Percentiles rank a stretch among this genome's conserved stretches.
Conservation (phyloP, 805 yeast species). For the Naumovozyma castellii region DNA sequence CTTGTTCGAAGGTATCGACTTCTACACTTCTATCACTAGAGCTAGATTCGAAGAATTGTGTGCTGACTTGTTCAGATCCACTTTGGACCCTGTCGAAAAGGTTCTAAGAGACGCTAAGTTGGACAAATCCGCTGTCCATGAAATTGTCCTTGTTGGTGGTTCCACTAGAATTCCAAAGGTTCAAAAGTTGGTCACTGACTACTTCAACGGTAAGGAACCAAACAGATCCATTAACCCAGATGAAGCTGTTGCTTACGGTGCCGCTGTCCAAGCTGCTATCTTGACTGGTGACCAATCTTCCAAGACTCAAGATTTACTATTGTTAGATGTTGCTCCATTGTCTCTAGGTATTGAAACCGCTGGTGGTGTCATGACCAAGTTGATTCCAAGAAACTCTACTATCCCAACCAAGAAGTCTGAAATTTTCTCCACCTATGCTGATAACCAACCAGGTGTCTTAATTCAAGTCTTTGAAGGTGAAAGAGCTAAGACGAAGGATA, state of each 20-base stretch:
- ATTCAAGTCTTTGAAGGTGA: constrained; percentile 99
- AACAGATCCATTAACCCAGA: constrained; percentile 97
- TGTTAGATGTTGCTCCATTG: constrained; percentile 97
- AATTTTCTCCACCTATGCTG: constrained; percentile 95
- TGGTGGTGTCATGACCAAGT: constrained; percentile 99
- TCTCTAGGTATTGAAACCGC: constrained; percentile 98
- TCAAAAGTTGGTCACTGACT: constrained; percentile 93
- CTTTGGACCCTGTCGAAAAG: constrained; percentile 92
- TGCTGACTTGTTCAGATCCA: constrained; percentile 91
- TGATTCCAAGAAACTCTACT: constrained; percentile 97
- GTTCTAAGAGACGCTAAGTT: constrained; percentile 89
- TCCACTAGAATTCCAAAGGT: constrained; percentile 98
- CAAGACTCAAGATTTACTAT: constrained; percentile 92
- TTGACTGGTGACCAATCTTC: constrained; percentile 95
- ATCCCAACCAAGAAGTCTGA: constrained; percentile 98
- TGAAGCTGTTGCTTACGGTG: constrained; percentile 99
- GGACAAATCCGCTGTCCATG: constrained; percentile 86
- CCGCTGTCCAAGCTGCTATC: constrained; percentile 97
- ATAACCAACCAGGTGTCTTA: constrained; percentile 98
- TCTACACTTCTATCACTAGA: constrained; percentile 95
- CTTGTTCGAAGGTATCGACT: constrained; percentile 90
- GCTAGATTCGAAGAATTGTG: constrained; percentile 98
- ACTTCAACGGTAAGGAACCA: constrained; percentile 98
- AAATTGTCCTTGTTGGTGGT: constrained; percentile 96
- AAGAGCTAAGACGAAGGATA: constrained; percentile 93